Base-by-base conservation (phyloP, 2,329 filamentous ascomycete genomes). In the Aspergillus sp. region DNA sequence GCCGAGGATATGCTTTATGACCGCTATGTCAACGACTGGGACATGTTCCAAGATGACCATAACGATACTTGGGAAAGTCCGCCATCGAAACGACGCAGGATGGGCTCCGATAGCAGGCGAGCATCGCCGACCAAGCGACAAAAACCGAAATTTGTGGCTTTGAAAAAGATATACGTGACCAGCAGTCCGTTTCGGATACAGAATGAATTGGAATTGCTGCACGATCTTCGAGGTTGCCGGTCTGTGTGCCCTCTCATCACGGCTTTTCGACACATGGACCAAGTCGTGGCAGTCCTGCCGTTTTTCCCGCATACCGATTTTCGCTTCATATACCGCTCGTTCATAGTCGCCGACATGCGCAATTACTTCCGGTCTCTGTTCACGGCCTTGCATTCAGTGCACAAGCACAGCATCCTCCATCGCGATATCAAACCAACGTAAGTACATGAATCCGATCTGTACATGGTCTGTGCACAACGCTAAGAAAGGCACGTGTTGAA, bases 161-260 rank as follows among this genome's bases (percentile, higher is more conserved):
- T 98, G 68, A 98, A 98, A 73, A 98, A 98, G 73, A 98, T 98
- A 57, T 98, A 98, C 67, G 93, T 97, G 54, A 98, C 94, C 0
- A 96, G 90, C 52, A 96, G 89, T 56, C 93, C 93, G 0, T 78
- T 83, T 29, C 86, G 93, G 41, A 97, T 98, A 57, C 81, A 94
- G 62, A 98, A 98, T 70, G 93, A 98, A 69, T 82, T 98, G 12
- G 91, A 97, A 59, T 78, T 98, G 26, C 80, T 98, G 26, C 82
- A 94, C 63, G 89, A 95, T 63, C 79, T 98, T 6, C 81, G 86
- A 43, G 80, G 85, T 47, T 94, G 86, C 49, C 78, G 81, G 35
- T 88, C 88, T 2, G 90, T 98, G 28, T 97, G 93, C 57, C 91
- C 93, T 32, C 78, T 98, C 19, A 94, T 98, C 65, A 98, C 93